phyloP scores from a whole-genome alignment of 371 early-diverging fungal genomes.

The Apophysomyces trapeziformis region DNA sequence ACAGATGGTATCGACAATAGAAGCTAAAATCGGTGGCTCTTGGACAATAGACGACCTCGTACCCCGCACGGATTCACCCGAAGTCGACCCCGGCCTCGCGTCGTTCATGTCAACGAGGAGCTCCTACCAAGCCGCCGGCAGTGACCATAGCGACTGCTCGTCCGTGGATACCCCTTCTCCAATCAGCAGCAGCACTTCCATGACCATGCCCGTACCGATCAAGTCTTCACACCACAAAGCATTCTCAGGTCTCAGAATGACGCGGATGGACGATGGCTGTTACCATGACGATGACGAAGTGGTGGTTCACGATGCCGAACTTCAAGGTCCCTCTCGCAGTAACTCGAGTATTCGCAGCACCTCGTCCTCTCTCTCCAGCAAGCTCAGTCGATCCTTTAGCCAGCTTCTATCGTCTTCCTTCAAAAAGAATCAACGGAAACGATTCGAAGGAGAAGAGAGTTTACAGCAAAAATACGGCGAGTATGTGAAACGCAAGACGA shows the following conservation, averaged over 20 bases:
- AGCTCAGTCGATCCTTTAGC: neutral
- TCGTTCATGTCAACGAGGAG: constrained; percentile 3
- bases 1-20: constrained; percentile 4
- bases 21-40: neutral
- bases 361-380: constrained; percentile 5
- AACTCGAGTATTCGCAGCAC: constrained; percentile 1
- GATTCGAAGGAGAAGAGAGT: neutral
- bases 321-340: neutral
- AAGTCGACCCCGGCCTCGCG: neutral
- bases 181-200: neutral
- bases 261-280: constrained; percentile 4
- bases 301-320: neutral
- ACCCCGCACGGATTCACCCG: constrained; percentile 4
- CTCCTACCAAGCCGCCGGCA: neutral
- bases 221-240: neutral
- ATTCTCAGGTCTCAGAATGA: constrained; percentile 4
- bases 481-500: constrained; percentile 13
- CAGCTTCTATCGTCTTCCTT: constrained; percentile 4
- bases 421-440: neutral
- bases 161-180: neutral
- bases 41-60: constrained; percentile 4
- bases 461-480: neutral
- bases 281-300: neutral
- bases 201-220: constrained; percentile 5
- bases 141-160: constrained; percentile 4